Evolutionary conservation across 1,139 yeast genomes (phyloP).

Genomic region (Casaregolazyma lundiana): DNA sequence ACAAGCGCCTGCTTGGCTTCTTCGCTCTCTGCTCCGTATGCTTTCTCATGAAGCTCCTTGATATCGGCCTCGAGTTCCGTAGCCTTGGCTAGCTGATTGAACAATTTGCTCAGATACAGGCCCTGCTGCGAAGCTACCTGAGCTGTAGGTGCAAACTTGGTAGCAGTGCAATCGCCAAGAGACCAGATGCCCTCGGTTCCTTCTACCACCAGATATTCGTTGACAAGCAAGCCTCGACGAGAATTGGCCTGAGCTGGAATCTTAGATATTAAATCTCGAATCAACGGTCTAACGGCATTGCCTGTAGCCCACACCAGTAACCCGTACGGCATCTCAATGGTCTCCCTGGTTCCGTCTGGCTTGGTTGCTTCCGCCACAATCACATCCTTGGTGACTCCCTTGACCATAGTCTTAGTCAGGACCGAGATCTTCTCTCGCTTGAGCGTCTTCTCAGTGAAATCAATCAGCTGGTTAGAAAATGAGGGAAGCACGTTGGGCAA

Average conservation of each 20-base stretch:
- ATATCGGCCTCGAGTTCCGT: slow-evolving; percentile 52
- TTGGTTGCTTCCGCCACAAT: slow-evolving; percentile 69
- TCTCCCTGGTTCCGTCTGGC: slow-evolving; percentile 57
- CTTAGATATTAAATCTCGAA: slow-evolving; percentile 60
- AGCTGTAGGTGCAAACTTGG: slow-evolving; percentile 92
- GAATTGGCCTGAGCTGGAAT: slow-evolving; percentile 82
- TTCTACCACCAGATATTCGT: slow-evolving; percentile 75
- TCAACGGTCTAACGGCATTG: slow-evolving; percentile 80
- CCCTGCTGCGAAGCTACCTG: slow-evolving; percentile 98
- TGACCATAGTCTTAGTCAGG: slow-evolving; percentile 80
- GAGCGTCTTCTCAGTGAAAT: slow-evolving; percentile 79
- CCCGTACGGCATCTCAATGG: slow-evolving; percentile 77
- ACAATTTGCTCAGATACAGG: slow-evolving; percentile 66
- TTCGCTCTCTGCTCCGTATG: slow-evolving; percentile 32
- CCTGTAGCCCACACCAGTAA: slow-evolving; percentile 97
- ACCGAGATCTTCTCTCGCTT: slow-evolving; percentile 73
- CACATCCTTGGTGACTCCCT: slow-evolving; percentile 65
- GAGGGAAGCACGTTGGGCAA: slow-evolving; percentile 84
- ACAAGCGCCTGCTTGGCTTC: slow-evolving; percentile 34
- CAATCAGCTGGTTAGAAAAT: slow-evolving; percentile 78
- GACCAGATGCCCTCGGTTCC: slow-evolving; percentile 86
- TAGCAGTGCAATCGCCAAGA: slow-evolving; percentile 88
- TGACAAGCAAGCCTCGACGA: slow-evolving; percentile 82
- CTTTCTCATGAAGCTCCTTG: slow-evolving; percentile 37
- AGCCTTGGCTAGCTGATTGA: slow-evolving; percentile 64